Conservation (phyloP, 331 rosid species). For the Saraca asoca region DNA sequence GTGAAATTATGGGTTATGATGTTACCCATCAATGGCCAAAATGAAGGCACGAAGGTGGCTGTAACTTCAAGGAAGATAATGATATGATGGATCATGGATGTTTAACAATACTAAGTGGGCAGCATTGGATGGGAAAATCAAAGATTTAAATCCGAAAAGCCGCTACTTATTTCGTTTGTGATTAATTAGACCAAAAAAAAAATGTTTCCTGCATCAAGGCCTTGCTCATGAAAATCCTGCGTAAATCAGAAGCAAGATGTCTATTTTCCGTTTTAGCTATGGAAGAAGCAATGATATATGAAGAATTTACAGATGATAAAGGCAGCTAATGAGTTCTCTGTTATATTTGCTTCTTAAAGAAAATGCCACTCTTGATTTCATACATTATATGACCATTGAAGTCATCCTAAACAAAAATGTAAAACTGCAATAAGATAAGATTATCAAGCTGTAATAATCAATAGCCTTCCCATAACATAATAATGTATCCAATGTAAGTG, state of each 20-base stretch:
- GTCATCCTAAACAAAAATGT: conserved; percentile 80
- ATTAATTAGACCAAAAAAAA: conserved; percentile 42
- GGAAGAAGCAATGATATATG: conserved; percentile 10
- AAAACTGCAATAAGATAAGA: conserved; percentile 45
- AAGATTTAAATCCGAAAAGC: conserved; percentile 41
- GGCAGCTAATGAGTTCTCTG: no score
- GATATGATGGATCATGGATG: conserved; percentile 31
- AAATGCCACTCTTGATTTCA: no score
- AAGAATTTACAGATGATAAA: no score
- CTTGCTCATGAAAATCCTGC: conserved; percentile 82
- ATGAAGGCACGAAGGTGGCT: conserved; percentile 33
- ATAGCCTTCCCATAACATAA: conserved; percentile 97
- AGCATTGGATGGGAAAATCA: conserved; percentile 29
- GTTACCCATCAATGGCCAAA: conserved; percentile 23
- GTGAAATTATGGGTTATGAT: conserved; percentile 35
- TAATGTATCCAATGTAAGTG: conserved; percentile 92
- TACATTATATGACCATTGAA: no score
- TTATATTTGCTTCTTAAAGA: no score
- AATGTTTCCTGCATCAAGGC: conserved; percentile 78
- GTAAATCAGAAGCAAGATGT: conserved; percentile 35
- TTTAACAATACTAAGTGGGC: no score
- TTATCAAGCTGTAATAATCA: conserved; percentile 81
- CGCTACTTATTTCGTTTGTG: conserved; percentile 35
- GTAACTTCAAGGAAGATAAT: conserved; percentile 39
- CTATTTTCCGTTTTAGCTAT: conserved; percentile 26